Evolutionary conservation across 192 early-diverging fungal species (phyloP), one percentile per base, ranked within the genome.

Genomic region (Dissophora globulifera): DNA sequence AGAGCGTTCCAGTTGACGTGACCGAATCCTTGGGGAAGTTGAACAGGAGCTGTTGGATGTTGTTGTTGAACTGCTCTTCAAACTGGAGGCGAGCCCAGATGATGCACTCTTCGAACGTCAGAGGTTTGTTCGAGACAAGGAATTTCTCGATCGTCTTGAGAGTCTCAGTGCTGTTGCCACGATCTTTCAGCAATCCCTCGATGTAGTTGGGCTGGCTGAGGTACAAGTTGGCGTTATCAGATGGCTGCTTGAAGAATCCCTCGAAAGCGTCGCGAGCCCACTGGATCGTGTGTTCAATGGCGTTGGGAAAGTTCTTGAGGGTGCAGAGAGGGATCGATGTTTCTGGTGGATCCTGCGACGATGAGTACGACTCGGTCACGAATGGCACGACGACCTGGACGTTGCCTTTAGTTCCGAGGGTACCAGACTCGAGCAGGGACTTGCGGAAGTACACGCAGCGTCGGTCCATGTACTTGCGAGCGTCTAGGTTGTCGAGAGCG

Each of bases 351-450:
- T 99, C 98, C 62, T 94, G 93, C 38, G 96, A 98, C 20, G 95
- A 98, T 3, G 94, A 95, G 84, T 99, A 99, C 10, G 96, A 96
- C 85, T 99, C 98, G 7, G 98, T 99, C 63, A 98, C 72, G 80
- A 87, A 88, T 16, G 98, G 98, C 76, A 99, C 80, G 16, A 99
- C 90, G 16, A 99, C 95, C 83, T 99, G 98, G 11, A 95, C 97
- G 85, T 99, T 99, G 61, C 98, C 98, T 85, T 99, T 99, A 53
- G 98, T 99, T 23, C 98, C 98, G 15, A 99, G 85, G 2, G 98
- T 99, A 23, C 98, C 98, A 29, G 95, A 97, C 80, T 99, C 98
- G 51, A 99, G 80, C 54, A 99, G 81, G 19, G 96, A 90, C 82
- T 97, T 98, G 69, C 94, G 84, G 81, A 88, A 98, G 82, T 93